phyloP scores from a whole-genome alignment of 2,329 filamentous ascomycete genomes.

The Pseudogymnoascus sp. region DNA sequence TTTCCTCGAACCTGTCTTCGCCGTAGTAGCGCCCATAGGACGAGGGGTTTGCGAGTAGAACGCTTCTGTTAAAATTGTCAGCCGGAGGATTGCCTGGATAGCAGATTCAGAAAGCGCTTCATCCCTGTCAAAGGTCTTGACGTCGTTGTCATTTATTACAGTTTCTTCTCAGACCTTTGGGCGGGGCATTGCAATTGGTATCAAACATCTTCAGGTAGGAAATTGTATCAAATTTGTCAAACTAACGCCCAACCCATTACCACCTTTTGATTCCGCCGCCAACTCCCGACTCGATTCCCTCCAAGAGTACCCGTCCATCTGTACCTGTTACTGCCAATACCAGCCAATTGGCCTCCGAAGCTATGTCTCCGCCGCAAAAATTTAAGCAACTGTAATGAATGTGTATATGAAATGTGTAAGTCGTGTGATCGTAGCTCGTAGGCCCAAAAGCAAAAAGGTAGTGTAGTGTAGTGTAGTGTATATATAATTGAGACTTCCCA shows the following conservation, averaged over 20 bases:
- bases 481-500: neutral
- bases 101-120: no score
- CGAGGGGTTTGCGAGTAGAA: no score
- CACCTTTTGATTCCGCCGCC: neutral
- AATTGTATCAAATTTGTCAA: neutral
- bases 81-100: no score
- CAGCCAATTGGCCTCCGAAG: neutral
- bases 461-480: slow-evolving; percentile 2
- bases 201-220: no score
- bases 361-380: neutral
- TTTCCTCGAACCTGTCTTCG: no score
- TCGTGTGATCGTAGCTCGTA: neutral
- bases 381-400: neutral
- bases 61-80: no score
- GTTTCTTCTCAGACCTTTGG: neutral
- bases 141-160: no score
- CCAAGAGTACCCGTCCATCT: neutral
- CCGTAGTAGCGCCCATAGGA: no score
- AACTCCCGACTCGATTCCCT: neutral
- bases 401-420: slow-evolving; percentile 1
- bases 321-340: slow-evolving; percentile 1
- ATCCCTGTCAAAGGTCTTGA: no score
- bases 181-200: neutral
- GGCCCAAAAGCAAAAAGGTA: neutral
- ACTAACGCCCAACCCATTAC: neutral